A percentile compares a stretch with the other conserved stretches of the same genome.
Evolutionary conservation across 768 basidiomycete species (phyloP).

Genomic region (Tricholoma sp.): DNA sequence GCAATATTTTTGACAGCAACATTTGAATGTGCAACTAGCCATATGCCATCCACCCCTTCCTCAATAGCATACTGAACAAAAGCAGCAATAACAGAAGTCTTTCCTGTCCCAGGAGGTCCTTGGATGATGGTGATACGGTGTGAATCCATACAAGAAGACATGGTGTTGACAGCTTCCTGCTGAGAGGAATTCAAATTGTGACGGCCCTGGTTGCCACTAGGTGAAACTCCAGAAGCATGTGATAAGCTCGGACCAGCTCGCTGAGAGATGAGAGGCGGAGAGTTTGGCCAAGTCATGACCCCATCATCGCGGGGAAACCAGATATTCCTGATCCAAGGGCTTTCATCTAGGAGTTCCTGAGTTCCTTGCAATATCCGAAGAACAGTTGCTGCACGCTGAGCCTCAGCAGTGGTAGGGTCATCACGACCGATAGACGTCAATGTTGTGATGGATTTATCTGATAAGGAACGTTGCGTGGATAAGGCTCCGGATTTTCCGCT

Average conservation of each 20-base stretch:
- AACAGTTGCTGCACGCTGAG: slow-evolving; percentile 34
- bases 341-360: slow-evolving; percentile 29
- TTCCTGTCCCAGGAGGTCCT: slow-evolving; percentile 66
- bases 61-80: slow-evolving; percentile 47
- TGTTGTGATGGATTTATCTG: slow-evolving; percentile 25
- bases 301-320: slow-evolving; percentile 32
- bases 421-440: slow-evolving; percentile 52
- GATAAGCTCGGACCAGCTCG: neutral
- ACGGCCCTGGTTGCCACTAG: neutral
- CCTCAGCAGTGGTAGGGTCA: slow-evolving; percentile 55
- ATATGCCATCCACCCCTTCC: slow-evolving; percentile 46
- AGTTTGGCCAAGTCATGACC: slow-evolving; percentile 35
- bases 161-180: slow-evolving; percentile 40
- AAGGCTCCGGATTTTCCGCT: slow-evolving; percentile 32
- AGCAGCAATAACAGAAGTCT: slow-evolving; percentile 67
- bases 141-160: slow-evolving; percentile 34
- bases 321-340: slow-evolving; percentile 47
- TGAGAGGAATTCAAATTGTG: slow-evolving; percentile 41
- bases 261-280: neutral
- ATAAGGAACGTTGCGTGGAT: slow-evolving; percentile 15
- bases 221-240: neutral
- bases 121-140: slow-evolving; percentile 41
- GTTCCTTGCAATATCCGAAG: slow-evolving; percentile 40
- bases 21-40: slow-evolving; percentile 83
- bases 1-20: slow-evolving; percentile 89